Base-by-base conservation (phyloP, 768 basidiomycete genomes). In the Termitomyces sp. region DNA sequence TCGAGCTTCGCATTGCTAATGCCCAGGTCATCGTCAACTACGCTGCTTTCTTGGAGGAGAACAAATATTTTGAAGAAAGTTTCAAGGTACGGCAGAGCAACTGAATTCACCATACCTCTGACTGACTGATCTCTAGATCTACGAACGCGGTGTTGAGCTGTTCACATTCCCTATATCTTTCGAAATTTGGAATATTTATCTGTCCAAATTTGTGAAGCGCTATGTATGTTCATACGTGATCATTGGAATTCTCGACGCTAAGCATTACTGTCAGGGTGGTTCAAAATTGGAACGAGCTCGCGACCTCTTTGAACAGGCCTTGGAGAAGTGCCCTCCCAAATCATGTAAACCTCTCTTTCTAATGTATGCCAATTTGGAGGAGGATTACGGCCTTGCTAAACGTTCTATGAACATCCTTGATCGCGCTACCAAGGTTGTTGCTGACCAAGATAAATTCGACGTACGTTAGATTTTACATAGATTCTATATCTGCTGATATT, bases 161-260 rank as follows among this genome's bases (percentile, higher is more conserved):
- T 98, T 98, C 77, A 96, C 95, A 9, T 98, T 92, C 80, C 97
- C 97, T 0, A 86, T 98, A 59, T 95, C 94, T 4, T 98, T 98
- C 71, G 97, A 99, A 73, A 87, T 99, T 61, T 98, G 97, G 96
- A 98, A 99, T 70, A 97, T 97, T 53, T 99, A 98, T 71, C 75
- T 99, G 19, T 88, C 92, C 43, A 98, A 98, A 73, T 99, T 99
- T 69, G 83, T 95, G 58, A 95, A 93, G 72, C 90, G 97, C 73
- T 98, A 95, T 73, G 93, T 95, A 64, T 68, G 90, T 80, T 6
- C 55, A 11, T 27, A 52, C 5, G 10, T 25, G 23, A 32, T 12
- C 0, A 5, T 9, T n/a, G 21, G 9, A 10, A 9, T 34, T 23
- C 44, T 44, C 21, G 58, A 43, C 60, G 27, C 50, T 51, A 7